Evolutionary conservation across 305 asterid genomes (phyloP), one percentile per base, ranked within the genome.

Genomic region (Fraxinus sp.): DNA sequence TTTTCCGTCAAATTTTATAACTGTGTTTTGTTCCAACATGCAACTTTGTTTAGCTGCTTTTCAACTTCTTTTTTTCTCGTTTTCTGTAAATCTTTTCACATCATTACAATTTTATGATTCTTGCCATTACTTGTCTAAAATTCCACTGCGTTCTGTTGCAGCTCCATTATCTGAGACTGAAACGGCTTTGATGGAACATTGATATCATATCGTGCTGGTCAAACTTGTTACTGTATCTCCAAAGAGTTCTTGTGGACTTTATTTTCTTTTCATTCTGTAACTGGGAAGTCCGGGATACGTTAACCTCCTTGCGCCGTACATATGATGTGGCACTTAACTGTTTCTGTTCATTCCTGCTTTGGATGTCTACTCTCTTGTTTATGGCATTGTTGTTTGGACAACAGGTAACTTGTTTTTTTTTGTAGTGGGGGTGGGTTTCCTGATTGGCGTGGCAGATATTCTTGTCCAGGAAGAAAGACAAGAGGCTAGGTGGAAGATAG

Each of bases 101-200:
- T 66, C 11, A 3, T 26, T 66, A 66, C 37, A 55, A 66, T 80
- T 77, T 76, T 79, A 77, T 55, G 28, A 13, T 66, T 81, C 71
- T 81, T 55, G 68, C 66, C 55, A 33, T 73, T 79, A 7, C 84
- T 83, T 84, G 83, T 78, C 85, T 79, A 84, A 85, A 85, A 66
- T 26, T 32, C 80, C 75, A 3, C 64, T 57, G 74, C 72, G 32
- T 80, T 77, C 79, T 81, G 75, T 85, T 85, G 89, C 91, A 88
- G 92, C 92, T 62, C 92, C 92, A 72, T 83, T 90, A 79, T 90
- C 92, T 85, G 92, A 90, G 85, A 90, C 90, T 46, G 91, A 88
- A 87, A 84, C 91, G 68, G 92, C 92, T 75, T 85, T 88, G 85
- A 90, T 90, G 92, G 90, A 90, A 75, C 89, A 86, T 78, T 86